Percentiles rank a stretch among this genome's conserved stretches.
Evolutionary conservation across 768 basidiomycete species (phyloP).

Genomic region (Boletus sensibilis): DNA sequence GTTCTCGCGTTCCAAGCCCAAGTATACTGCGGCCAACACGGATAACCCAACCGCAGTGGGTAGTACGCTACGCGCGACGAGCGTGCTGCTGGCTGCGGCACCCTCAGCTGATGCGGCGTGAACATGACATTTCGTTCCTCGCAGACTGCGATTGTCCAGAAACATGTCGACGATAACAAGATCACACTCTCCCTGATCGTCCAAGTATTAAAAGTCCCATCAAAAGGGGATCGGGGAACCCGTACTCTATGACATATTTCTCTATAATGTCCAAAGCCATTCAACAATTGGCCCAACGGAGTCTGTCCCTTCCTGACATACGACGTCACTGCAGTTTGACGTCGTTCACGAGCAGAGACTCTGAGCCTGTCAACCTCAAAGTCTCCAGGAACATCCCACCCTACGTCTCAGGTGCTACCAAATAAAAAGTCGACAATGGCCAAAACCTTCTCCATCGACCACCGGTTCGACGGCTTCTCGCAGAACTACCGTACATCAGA

Average conservation of each 20-base stretch:
- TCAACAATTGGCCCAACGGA: constrained; percentile 34
- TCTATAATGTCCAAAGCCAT: constrained; percentile 21
- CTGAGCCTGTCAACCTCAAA: constrained; percentile 27
- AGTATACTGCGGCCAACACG: not conserved
- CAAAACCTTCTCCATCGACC: constrained; percentile 28
- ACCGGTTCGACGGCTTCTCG: constrained; percentile 44
- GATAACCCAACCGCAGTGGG: constrained; percentile 17
- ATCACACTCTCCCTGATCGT: too few species aligned
- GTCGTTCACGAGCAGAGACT: constrained; percentile 28
- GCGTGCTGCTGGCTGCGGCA: constrained; percentile 26
- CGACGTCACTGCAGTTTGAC: constrained; percentile 24
- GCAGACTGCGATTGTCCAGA: too few species aligned
- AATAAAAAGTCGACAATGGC: constrained; percentile 15
- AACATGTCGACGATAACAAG: too few species aligned
- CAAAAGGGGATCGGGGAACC: not conserved
- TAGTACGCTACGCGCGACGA: constrained; percentile 22
- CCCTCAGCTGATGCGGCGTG: too few species aligned
- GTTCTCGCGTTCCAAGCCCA: constrained; percentile 4
- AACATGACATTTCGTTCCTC: too few species aligned
- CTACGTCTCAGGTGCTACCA: constrained; percentile 38
- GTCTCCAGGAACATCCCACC: constrained; percentile 33
- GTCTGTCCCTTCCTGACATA: not conserved
- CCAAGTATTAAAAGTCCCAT: not conserved
- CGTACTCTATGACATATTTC: not conserved
- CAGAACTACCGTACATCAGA: constrained; percentile 35